Percentiles rank a stretch among this genome's conserved stretches.
These are phyloP conservation scores for sunflower (Helianthus annuus) DNA, from an alignment of 129 eudicot species.

Conservation along the genomic window HanXRQr2.0-SUNRISE NC_035448.2:98950753-98951252, in stretches of 20 bases:
- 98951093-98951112: conserved; percentile 95
- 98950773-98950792: conserved; percentile 82
- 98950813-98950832: conserved; percentile 65
- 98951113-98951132: conserved; percentile 84
- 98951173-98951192: conserved; percentile 92
- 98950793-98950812: conserved; percentile 67
- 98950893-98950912: conserved; percentile 95
- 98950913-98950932: conserved; percentile 91
- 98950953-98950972: conserved; percentile 94
- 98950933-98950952: conserved; percentile 98
- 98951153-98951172: conserved; percentile 98
- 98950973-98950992: conserved; percentile 96
- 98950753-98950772: conserved; percentile 56
- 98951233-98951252: conserved; percentile 62
- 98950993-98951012: conserved; percentile 92
- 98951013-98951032: conserved; percentile 85
- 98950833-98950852: conserved; percentile 28
- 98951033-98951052: conserved; percentile 99
- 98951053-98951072: conserved; percentile 64
- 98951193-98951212: conserved; percentile 99
- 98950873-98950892: conserved; percentile 90
- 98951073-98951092: conserved; percentile 97
- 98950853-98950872: conserved; percentile 49
- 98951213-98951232: conserved; percentile 93
- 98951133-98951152: conserved; percentile 87